Conservation (phyloP, 1,284 basidiomycete species). For the Cutaneotrichosporon sp. region DNA sequence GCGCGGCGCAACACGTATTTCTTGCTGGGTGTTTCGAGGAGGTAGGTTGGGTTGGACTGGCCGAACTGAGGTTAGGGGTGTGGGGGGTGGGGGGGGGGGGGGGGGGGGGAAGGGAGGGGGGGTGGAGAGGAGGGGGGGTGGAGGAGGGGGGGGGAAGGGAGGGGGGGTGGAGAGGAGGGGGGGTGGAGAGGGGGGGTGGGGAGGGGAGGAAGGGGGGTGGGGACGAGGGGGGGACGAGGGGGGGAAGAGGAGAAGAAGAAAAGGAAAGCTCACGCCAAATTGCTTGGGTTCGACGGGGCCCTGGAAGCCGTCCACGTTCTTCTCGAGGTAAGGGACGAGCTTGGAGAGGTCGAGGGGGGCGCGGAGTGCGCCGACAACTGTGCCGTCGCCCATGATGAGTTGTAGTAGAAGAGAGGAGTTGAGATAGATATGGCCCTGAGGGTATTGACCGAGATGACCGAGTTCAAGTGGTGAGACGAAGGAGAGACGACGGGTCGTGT, state of each 20-base stretch:
- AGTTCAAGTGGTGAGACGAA: background rate
- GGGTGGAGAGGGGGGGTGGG: no score
- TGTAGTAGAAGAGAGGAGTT: no score
- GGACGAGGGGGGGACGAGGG: no score
- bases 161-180: no score
- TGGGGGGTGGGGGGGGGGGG: no score
- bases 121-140: no score
- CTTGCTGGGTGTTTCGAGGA: slow-evolving; percentile 24
- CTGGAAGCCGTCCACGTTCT: slow-evolving; percentile 61
- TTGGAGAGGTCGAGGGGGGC: slow-evolving; percentile 66
- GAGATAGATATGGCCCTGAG: background rate
- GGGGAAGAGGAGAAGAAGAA: no score
- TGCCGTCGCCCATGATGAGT: slow-evolving; percentile 13
- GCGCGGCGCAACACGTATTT: slow-evolving; percentile 80
- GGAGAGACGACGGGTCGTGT: background rate
- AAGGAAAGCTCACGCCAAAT: slow-evolving; percentile 68
- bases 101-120: no score
- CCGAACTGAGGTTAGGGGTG: slow-evolving; percentile 17
- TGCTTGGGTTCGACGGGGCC: slow-evolving; percentile 80
- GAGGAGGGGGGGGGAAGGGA: no score
- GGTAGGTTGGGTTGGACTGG: slow-evolving; percentile 93
- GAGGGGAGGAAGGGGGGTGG: no score
- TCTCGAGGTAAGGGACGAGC: slow-evolving; percentile 68
- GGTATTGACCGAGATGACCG: background rate
- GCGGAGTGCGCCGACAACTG: slow-evolving; percentile 55